Conservation (phyloP, 257 asterid species). For the Fraxinus excelsior region DNA sequence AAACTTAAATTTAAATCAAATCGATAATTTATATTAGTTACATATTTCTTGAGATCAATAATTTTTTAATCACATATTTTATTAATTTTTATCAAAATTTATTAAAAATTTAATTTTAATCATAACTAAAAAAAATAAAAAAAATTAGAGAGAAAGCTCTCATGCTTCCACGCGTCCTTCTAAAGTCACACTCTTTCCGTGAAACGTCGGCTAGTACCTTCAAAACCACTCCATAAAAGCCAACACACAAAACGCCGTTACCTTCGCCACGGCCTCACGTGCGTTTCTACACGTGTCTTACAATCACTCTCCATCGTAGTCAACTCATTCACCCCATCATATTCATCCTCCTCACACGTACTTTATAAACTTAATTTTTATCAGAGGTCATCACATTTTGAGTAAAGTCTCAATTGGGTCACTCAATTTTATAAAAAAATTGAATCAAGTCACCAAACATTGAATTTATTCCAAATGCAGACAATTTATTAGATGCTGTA, state of each 20-base stretch:
- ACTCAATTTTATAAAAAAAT: neutral
- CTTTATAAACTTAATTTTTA: too few relatives aligned
- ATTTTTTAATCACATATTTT: too few relatives aligned
- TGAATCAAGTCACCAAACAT: neutral
- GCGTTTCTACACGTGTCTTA: constrained; percentile 41
- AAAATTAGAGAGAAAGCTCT: too few relatives aligned
- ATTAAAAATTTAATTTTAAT: too few relatives aligned
- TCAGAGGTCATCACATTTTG: neutral
- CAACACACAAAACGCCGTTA: constrained; percentile 20
- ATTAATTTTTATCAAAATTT: too few relatives aligned
- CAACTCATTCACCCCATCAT: constrained; percentile 25
- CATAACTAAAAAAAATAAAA: too few relatives aligned
- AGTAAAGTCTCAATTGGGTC: neutral
- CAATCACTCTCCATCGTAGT: neutral
- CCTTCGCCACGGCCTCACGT: constrained; percentile 46
- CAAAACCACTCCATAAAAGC: constrained; percentile 7
- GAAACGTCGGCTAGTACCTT: constrained; percentile 32
- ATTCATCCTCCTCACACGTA: neutral
- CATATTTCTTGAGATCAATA: too few relatives aligned
- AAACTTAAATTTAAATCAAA: too few relatives aligned
- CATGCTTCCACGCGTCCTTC: constrained; percentile 17
- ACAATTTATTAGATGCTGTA: too few relatives aligned
- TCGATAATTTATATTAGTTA: too few relatives aligned
- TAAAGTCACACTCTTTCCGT: constrained; percentile 25
- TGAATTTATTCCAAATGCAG: neutral